Conservation (phyloP, 768 basidiomycete species). For the Boletus barrowsii region DNA sequence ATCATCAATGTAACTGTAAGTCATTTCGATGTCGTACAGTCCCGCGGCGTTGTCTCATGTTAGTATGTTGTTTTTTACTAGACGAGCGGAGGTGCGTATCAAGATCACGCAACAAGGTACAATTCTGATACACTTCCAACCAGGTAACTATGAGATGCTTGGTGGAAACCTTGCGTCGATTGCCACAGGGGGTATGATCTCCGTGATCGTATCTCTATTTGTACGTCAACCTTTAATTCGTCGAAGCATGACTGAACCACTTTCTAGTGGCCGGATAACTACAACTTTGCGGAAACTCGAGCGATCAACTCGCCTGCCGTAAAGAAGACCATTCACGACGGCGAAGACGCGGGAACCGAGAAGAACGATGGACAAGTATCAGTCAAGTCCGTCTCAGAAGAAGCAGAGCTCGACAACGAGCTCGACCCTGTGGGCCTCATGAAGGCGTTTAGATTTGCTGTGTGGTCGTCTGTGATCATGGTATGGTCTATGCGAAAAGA, state of each 20-base stretch:
- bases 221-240: constrained; percentile 36
- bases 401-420: constrained; percentile 46
- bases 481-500: constrained; percentile 37
- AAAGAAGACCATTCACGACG: constrained; percentile 13
- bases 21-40: background rate
- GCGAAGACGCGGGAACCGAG: constrained; percentile 32
- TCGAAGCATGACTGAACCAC: background rate
- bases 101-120: constrained; percentile 13
- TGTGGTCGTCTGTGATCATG: constrained; percentile 65
- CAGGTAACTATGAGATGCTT: constrained; percentile 68
- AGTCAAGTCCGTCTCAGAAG: constrained; percentile 38
- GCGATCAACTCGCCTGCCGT: constrained; percentile 55
- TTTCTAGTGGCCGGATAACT: constrained; percentile 72
- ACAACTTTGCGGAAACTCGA: constrained; percentile 76
- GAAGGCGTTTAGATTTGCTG: constrained; percentile 80
- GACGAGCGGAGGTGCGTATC: constrained; percentile 50
- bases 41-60: background rate
- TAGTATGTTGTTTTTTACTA: constrained; percentile 10
- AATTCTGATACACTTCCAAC: background rate
- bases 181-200: constrained; percentile 74
- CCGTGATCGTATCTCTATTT: constrained; percentile 60
- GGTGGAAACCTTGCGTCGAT: constrained; percentile 89
- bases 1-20: constrained; percentile 68
- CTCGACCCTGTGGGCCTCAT: constrained; percentile 62
- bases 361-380: constrained; percentile 35